Conservation (phyloP, 108 stramenopile genomes). For the Nannochloropsis oceanica region DNA sequence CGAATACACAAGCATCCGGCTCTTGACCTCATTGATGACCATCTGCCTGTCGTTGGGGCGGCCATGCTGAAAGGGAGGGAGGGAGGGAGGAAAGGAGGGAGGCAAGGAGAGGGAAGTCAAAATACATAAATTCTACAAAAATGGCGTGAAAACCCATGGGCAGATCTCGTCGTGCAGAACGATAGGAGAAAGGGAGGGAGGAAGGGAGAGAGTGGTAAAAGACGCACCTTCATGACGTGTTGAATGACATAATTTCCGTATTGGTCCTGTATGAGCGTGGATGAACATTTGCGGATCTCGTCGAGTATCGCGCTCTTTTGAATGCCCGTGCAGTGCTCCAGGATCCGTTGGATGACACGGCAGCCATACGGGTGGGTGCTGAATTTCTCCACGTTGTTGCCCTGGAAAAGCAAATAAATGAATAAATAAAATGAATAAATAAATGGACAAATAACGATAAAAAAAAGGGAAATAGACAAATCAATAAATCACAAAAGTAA, state of each 20-base stretch:
- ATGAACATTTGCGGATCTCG: conserved; percentile 28
- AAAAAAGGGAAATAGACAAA: neutral
- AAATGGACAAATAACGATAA: neutral
- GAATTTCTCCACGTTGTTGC: conserved; percentile 52
- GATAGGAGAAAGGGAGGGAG: neutral
- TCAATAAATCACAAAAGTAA: too few relatives aligned
- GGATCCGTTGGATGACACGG: conserved; percentile 82
- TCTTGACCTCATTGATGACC: conserved; percentile 52
- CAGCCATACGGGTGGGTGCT: conserved; percentile 90
- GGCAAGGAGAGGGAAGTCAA: neutral
- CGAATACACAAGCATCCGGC: conserved; percentile 65
- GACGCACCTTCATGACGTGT: conserved; percentile 28
- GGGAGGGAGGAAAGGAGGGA: neutral
- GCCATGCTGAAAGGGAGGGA: conserved; percentile 50
- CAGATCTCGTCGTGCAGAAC: neutral
- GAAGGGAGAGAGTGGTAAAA: neutral
- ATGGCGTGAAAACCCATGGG: too few relatives aligned
- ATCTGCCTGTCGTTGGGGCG: conserved; percentile 56
- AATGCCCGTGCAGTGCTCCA: conserved; percentile 72
- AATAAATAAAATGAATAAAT: neutral
- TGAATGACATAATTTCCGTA: conserved; percentile 46
- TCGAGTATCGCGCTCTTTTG: conserved; percentile 47
- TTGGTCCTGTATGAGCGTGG: conserved; percentile 24
- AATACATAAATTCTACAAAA: too few relatives aligned
- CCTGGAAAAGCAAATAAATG: neutral